phyloP scores from a whole-genome alignment of 768 basidiomycete species.

The Calocera cornea region DNA sequence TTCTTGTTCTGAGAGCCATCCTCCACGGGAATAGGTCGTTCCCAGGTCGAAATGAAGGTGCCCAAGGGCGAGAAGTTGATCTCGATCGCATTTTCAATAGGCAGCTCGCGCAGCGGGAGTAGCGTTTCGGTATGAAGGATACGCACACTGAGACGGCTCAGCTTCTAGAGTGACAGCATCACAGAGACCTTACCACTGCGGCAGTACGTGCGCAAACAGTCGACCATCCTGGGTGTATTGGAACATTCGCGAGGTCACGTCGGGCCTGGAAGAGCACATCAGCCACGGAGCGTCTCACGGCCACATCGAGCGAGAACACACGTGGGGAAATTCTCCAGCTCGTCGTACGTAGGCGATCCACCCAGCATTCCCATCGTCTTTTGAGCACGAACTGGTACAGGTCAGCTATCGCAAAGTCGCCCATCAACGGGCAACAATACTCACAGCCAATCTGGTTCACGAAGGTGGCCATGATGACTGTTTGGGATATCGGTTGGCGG shows the following conservation, averaged over 20 bases:
- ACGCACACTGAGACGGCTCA: slow-evolving; percentile 36
- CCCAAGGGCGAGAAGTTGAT: slow-evolving; percentile 86
- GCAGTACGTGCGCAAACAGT: slow-evolving; percentile 72
- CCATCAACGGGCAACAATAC: slow-evolving; percentile 22
- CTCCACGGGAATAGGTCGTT: slow-evolving; percentile 82
- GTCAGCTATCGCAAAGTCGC: slow-evolving; percentile 12
- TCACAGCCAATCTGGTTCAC: slow-evolving; percentile 78
- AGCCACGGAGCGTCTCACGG: background rate
- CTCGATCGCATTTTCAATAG: slow-evolving; percentile 64
- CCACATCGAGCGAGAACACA: slow-evolving; percentile 8
- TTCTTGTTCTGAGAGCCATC: slow-evolving; percentile 90
- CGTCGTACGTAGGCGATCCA: slow-evolving; percentile 61
- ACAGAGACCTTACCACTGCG: slow-evolving; percentile 45
- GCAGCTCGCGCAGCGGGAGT: slow-evolving; percentile 46
- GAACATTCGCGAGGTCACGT: slow-evolving; percentile 58
- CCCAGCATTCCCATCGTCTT: slow-evolving; percentile 79
- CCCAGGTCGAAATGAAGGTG: slow-evolving; percentile 90
- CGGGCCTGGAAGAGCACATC: slow-evolving; percentile 37
- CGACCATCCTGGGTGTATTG: slow-evolving; percentile 79
- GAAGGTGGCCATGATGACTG: slow-evolving; percentile 46
- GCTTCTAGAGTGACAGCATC: slow-evolving; percentile 11
- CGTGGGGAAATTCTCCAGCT: slow-evolving; percentile 41
- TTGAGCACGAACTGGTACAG: slow-evolving; percentile 69
- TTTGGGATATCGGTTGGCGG: slow-evolving; percentile 16
- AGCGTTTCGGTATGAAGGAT: slow-evolving; percentile 60